Evolutionary conservation across 1,284 basidiomycete species (phyloP).

Genomic region (Cronartium ribicola): DNA sequence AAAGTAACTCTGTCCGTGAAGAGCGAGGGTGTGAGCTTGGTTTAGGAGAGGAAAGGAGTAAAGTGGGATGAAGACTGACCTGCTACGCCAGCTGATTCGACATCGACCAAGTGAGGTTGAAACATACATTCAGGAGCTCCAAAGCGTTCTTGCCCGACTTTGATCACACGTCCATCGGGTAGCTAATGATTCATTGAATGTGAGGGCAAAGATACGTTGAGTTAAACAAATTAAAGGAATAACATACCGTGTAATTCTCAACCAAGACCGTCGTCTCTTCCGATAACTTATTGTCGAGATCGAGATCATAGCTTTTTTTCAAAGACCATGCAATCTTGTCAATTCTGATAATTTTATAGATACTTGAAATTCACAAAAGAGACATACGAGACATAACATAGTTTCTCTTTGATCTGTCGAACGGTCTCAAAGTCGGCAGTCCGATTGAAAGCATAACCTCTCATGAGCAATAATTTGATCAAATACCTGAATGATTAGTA

Average conservation of each 20-base stretch:
- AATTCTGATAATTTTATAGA: not conserved
- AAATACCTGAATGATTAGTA: conserved; percentile 59
- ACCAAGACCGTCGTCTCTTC: conserved; percentile 96
- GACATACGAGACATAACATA: conserved; percentile 86
- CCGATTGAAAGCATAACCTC: conserved; percentile 98
- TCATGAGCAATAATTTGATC: conserved; percentile 96
- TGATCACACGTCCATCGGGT: conserved; percentile 92
- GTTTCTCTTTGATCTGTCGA: conserved; percentile 94
- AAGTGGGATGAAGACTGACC: conserved; percentile 55
- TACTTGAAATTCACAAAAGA: not conserved
- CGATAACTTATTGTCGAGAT: conserved; percentile 83
- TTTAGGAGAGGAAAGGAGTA: not conserved
- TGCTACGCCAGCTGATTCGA: conserved; percentile 94
- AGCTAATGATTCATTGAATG: conserved; percentile 58
- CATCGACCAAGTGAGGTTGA: conserved; percentile 95
- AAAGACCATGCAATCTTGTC: not conserved
- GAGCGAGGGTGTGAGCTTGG: not conserved
- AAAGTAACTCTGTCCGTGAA: conserved; percentile 71
- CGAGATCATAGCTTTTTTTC: conserved; percentile 75
- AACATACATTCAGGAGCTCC: conserved; percentile 99
- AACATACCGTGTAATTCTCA: conserved; percentile 83
- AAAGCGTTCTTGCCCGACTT: conserved; percentile 97
- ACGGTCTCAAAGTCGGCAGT: conserved; percentile 99
- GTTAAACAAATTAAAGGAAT: not conserved
- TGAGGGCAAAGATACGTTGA: not conserved